Conservation (phyloP, 805 yeast genomes). For the Ascoidea asiatica region DNA sequence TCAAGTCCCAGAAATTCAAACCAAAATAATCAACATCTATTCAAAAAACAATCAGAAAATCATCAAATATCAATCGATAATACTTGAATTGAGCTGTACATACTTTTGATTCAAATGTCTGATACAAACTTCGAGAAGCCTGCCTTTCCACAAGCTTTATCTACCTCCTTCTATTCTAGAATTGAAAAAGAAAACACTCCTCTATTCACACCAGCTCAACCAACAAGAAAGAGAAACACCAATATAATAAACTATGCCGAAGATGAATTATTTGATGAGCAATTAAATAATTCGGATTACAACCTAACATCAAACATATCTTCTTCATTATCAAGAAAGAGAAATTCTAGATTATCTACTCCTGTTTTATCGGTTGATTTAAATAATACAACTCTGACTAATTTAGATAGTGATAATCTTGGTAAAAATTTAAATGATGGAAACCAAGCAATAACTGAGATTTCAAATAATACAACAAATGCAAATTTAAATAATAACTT, state of each 20-base stretch:
- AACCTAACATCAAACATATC: slow-evolving; percentile 3
- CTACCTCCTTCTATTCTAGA: slow-evolving; percentile 63
- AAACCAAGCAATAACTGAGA: slow-evolving; percentile 13
- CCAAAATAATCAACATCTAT: no score
- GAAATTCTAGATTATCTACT: not conserved
- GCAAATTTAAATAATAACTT: not conserved
- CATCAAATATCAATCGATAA: no score
- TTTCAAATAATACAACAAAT: not conserved
- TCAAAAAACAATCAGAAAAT: no score
- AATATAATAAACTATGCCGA: slow-evolving; percentile 75
- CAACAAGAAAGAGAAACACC: slow-evolving; percentile 65
- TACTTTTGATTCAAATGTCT: not conserved
- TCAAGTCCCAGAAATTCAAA: no score
- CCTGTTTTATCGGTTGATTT: slow-evolving; percentile 11
- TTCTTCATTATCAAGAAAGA: slow-evolving; percentile 1
- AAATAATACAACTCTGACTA: slow-evolving; percentile 11
- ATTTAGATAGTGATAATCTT: slow-evolving; percentile 18
- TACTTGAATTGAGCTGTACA: no score
- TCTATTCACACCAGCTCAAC: slow-evolving; percentile 57
- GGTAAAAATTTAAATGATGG: slow-evolving; percentile 21
- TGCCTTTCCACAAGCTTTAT: slow-evolving; percentile 58
- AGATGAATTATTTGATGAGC: slow-evolving; percentile 40
- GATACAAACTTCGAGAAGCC: slow-evolving; percentile 12
- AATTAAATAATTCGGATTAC: slow-evolving; percentile 12
- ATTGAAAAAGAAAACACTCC: slow-evolving; percentile 65